Percentiles rank a stretch among this genome's conserved stretches.
Conservation (phyloP, 2,329 filamentous ascomycete genomes). For the Talaromyces rugulosus region DNA sequence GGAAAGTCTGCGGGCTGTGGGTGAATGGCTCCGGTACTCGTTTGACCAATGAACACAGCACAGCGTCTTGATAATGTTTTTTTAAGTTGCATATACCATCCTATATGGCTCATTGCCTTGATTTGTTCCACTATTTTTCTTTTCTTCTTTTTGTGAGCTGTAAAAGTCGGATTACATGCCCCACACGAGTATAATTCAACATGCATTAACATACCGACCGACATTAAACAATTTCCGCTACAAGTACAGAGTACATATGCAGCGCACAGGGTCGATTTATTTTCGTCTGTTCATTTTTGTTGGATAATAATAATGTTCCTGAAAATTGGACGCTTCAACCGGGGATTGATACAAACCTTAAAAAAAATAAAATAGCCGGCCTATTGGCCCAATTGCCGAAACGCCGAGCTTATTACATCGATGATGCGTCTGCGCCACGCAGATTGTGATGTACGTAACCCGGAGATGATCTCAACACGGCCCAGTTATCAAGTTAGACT, state of each 20-base stretch:
- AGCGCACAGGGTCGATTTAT: neutral
- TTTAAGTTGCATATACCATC: constrained; percentile 3
- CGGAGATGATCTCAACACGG: neutral
- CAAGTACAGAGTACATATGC: too few relatives aligned
- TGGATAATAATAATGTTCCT: neutral
- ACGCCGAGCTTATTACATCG: neutral
- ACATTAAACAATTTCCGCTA: neutral
- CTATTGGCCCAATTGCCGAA: neutral
- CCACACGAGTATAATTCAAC: neutral
- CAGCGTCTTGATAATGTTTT: neutral
- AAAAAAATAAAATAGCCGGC: neutral
- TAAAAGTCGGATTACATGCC: neutral
- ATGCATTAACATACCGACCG: neutral
- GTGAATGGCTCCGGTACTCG: constrained; percentile 70
- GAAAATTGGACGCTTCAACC: neutral
- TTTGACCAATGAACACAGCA: constrained; percentile 42
- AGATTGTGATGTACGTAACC: neutral
- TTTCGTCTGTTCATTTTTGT: neutral
- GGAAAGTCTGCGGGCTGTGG: constrained; percentile 84
- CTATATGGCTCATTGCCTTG: neutral
- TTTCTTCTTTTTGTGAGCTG: neutral
- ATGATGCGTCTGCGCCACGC: neutral
- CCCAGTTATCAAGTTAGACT: neutral
- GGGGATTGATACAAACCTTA: neutral
- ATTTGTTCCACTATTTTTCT: neutral